A percentile compares a stretch with the other conserved stretches of the same genome.
Conservation (phyloP, 164 flowering plant species). For the Kalanchoe fedtschenkoi region DNA sequence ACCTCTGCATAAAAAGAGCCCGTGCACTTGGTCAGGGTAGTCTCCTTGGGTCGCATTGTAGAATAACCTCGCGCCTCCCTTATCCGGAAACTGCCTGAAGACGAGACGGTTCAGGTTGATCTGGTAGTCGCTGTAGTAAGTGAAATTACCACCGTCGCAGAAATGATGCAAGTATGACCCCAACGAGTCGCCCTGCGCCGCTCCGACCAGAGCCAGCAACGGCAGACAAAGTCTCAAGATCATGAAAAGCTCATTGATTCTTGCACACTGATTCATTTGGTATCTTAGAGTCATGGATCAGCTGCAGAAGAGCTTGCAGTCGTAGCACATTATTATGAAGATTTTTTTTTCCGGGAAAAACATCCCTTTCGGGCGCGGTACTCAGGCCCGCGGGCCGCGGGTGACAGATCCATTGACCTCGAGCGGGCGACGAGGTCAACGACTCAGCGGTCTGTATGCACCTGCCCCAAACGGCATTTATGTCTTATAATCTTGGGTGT, state of each 20-base stretch:
- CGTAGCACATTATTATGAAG: not conserved
- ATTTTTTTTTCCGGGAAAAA: no score
- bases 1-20: not conserved
- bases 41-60: not conserved
- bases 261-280: not conserved
- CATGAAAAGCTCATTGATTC: not conserved
- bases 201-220: not conserved
- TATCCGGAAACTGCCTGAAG: not conserved
- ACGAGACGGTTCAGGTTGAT: not conserved
- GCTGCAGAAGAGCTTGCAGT: not conserved
- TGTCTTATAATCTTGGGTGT: no score
- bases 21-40: not conserved
- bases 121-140: conserved; percentile 1
- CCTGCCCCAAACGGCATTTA: no score
- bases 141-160: not conserved
- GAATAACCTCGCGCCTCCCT: not conserved
- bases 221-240: not conserved
- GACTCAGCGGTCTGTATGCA: no score
- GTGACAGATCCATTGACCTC: no score
- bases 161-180: conserved; percentile 1
- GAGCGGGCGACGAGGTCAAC: no score
- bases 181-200: not conserved
- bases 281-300: not conserved
- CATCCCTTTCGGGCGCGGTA: no score
- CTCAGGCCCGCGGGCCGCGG: no score